Percentiles rank a stretch among this genome's conserved stretches.
Evolutionary conservation across 1,139 yeast species (phyloP).

Genomic region (Hanseniaspora uvarum): DNA sequence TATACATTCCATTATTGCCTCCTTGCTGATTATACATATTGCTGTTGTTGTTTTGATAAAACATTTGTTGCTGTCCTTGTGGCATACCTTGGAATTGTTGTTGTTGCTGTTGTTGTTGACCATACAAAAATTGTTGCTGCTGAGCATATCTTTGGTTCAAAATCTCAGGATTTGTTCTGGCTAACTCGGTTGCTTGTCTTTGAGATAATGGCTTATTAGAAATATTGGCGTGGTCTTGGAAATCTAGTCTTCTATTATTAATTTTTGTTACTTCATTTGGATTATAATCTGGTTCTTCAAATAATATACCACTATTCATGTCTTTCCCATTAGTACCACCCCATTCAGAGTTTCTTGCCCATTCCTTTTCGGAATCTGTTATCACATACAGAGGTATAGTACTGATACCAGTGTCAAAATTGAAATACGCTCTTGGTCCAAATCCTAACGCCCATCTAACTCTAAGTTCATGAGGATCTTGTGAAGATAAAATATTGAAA

Average conservation of each 20-base stretch:
- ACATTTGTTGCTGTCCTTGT: conserved; percentile 1
- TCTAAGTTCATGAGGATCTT: conserved; percentile 42
- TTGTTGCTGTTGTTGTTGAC: conserved; percentile 16
- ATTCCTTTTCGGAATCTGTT: conserved; percentile 84
- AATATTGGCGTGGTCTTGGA: conserved; percentile 15
- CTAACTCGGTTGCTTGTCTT: conserved; percentile 16
- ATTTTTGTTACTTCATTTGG: conserved; percentile 85
- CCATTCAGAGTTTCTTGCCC: conserved; percentile 89
- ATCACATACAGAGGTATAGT: conserved; percentile 75
- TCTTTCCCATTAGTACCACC: conserved; percentile 95
- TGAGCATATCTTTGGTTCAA: conserved; percentile 17
- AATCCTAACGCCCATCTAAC: conserved; percentile 98
- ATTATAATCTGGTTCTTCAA: conserved; percentile 88
- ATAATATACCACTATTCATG: conserved; percentile 66
- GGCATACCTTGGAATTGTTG: conserved; percentile 9
- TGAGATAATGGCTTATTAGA: conserved; percentile 16
- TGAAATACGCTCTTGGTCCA: conserved; percentile 97
- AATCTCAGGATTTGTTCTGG: conserved; percentile 16
- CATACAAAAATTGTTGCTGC: conserved; percentile 13
- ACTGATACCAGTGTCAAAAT: conserved; percentile 81
- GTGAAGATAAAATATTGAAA: conserved; percentile 45
- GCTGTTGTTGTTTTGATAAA: conserved; percentile 5
- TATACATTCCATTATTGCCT: conserved; percentile 2
- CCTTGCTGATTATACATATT: conserved; percentile 17
- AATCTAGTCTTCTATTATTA: conserved; percentile 25